These are phyloP conservation scores for Pseudomonodictys pantanalensis DNA, from an alignment of 495 filamentous ascomycete genomes.

Conservation along the genomic window DNA sequence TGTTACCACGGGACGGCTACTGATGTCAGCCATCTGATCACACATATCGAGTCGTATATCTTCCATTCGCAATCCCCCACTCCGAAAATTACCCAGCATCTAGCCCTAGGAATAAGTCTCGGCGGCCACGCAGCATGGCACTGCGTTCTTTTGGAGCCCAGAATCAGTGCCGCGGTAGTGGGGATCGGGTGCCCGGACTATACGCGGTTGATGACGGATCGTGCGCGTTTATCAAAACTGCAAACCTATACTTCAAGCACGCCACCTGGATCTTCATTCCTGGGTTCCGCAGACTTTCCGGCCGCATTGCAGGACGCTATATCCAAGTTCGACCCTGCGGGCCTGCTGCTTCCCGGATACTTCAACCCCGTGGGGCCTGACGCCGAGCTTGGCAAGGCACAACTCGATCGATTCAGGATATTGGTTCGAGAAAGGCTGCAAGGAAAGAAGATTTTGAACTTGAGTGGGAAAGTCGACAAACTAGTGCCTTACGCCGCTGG, in stretches of 20 bases:
- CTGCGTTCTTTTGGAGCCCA: constrained; percentile 69
- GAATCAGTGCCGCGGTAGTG: constrained; percentile 70
- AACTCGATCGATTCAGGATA: constrained; percentile 36
- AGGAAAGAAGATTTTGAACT: constrained; percentile 73
- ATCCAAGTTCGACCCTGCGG: constrained; percentile 65
- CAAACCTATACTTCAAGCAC: constrained; percentile 54
- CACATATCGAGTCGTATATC: constrained; percentile 71
- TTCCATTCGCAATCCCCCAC: constrained; percentile 53
- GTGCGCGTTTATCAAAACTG: constrained; percentile 70
- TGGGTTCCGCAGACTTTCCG: constrained; percentile 76
- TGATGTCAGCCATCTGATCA: constrained; percentile 70
- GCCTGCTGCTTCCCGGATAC: constrained; percentile 30
- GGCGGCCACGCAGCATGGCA: constrained; percentile 91
- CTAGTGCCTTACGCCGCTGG: constrained; percentile 75
- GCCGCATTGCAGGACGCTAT: constrained; percentile 60
- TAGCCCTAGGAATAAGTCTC: constrained; percentile 77
- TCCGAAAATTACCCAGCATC: constrained; percentile 60
- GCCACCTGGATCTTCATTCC: constrained; percentile 60
- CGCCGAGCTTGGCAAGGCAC: constrained; percentile 36
- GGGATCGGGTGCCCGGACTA: constrained; percentile 92
- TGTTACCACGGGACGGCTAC: constrained; percentile 67
- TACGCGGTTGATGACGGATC: constrained; percentile 70
- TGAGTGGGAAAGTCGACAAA: constrained; percentile 75
- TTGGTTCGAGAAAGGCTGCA: constrained; percentile 54
- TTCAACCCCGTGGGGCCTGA: constrained; percentile 3